Evolutionary conservation across 148 eudicot genomes (phyloP).

Genomic region (Nyssa sinensis): DNA sequence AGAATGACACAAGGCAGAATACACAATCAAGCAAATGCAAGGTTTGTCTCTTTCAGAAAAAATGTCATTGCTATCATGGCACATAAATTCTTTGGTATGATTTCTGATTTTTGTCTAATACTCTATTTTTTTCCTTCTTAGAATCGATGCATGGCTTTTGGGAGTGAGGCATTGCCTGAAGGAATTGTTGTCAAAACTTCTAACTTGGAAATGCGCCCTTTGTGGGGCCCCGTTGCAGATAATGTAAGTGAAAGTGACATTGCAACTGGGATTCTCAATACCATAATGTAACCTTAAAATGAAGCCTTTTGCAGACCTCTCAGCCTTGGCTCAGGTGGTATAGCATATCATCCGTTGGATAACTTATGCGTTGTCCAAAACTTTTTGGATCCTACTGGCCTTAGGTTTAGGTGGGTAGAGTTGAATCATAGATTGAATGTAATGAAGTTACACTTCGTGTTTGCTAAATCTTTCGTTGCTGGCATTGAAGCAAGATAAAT

Average conservation of each 20-base stretch:
- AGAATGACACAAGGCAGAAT: not conserved
- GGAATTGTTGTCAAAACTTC: slow-evolving; percentile 70
- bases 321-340: not conserved
- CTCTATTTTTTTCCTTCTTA: slow-evolving; percentile 26
- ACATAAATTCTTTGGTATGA: not conserved
- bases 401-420: too few species aligned
- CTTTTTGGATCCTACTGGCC: not conserved
- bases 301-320: not conserved
- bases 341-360: too few species aligned
- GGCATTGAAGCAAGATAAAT: too few species aligned
- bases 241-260: slow-evolving; percentile 24
- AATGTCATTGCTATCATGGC: not conserved
- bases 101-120: slow-evolving; percentile 8
- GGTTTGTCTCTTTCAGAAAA: not conserved
- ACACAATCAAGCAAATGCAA: not conserved
- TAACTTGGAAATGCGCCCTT: slow-evolving; percentile 69
- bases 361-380: too few species aligned
- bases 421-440: too few species aligned
- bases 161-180: slow-evolving; percentile 71
- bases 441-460: too few species aligned
- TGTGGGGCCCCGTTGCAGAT: slow-evolving; percentile 42
- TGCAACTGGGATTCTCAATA: not conserved
- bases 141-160: slow-evolving; percentile 62
- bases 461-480: too few species aligned
- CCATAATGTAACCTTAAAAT: not conserved